These are phyloP conservation scores for Solanum hybrid DNA, from an alignment of 305 asterid species.

Conservation along the genomic window DNA sequence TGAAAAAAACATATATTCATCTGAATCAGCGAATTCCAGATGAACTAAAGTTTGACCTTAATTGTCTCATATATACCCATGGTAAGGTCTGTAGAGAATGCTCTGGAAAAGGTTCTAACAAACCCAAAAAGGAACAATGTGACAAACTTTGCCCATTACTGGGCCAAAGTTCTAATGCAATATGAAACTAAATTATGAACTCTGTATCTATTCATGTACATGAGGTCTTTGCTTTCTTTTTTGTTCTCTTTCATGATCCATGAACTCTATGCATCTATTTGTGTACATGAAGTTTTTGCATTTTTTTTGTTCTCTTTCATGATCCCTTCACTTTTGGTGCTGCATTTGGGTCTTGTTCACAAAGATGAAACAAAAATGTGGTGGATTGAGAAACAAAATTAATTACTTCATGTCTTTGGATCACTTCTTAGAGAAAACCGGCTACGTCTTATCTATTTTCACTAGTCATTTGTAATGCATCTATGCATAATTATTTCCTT, in stretches of 20 bases:
- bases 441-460: background rate
- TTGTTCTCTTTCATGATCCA: background rate
- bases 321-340: background rate
- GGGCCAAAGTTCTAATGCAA: constrained; percentile 9
- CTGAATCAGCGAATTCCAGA: constrained; percentile 70
- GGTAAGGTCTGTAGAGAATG: constrained; percentile 72
- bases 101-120: constrained; percentile 34
- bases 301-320: background rate
- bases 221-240: background rate
- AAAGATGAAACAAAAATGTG: background rate
- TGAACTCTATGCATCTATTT: background rate
- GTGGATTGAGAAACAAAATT: background rate
- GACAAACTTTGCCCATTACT: constrained; percentile 46
- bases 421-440: background rate
- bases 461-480: background rate
- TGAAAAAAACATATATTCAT: constrained; percentile 58
- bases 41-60: constrained; percentile 67
- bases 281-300: background rate
- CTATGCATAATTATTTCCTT: background rate
- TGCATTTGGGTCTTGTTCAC: background rate
- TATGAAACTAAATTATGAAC: background rate
- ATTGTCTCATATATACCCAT: constrained; percentile 77
- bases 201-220: background rate
- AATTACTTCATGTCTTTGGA: background rate
- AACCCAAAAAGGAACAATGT: constrained; percentile 22